Base-by-base conservation (phyloP, 2,329 filamentous ascomycete genomes). In the Xylaria sp. region DNA sequence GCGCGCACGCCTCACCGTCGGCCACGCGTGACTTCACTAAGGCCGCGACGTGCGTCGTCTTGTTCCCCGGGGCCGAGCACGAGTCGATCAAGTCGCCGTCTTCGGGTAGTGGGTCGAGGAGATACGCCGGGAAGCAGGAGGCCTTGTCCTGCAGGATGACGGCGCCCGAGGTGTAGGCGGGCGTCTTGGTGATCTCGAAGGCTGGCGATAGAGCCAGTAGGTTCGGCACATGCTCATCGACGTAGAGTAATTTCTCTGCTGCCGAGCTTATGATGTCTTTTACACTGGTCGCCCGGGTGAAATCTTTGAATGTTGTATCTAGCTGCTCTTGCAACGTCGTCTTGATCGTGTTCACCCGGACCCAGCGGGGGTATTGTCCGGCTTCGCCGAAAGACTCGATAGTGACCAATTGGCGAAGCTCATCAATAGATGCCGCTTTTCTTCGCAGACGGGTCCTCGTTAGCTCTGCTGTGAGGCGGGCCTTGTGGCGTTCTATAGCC, bases 121-220 rank as follows among this genome's bases (percentile, higher is more conserved):
- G 84, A 78, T 96, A 96, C 0, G 95, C 96, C 0, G 96, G 96
- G 76, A 99, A 98, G 78, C 96, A 99, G 0, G 94, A 98, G 0
- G 96, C 95, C 80, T 98, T 98, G 77, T 98, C 96, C 79, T 99
- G 96, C 28, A 98, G 84, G 69, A 98, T 97, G 63, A 98, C 88
- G 56, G 90, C 87, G 0, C 95, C 95, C 0, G 87, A 84, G 15
- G 83, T 86, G 80, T 98, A 98, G 0, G 94, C 91, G 15, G 87
- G 81, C 8, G 89, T 91, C 70, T 90, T 91, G 23, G 89, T 91
- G 52, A 98, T 84, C 76, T 97, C 92, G 46, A 87, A 85, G 1
- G 87, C 86, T 0, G 91, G 88, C 2, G 93, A 90, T 1, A 97
- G 83, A 1, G 94, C 96, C 7, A 99, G 80, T 3, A 99, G 85